These are phyloP conservation scores for Pseudoscleropodium purum DNA, from an alignment of 225 moss, liverwort and hornwort genomes.

Conservation along the genomic window DNA sequence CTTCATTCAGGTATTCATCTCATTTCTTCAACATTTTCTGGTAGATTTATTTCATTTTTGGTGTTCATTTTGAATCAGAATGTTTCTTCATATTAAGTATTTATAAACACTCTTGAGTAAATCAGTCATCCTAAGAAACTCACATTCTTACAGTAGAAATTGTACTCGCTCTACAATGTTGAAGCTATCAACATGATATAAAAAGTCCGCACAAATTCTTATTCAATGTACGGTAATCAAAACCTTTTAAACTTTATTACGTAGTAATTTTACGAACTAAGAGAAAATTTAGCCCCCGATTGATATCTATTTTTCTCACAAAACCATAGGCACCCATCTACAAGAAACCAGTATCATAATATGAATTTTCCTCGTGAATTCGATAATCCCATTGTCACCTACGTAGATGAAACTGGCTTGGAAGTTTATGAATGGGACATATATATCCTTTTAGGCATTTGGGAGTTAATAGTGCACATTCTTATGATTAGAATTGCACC, in stretches of 20 bases:
- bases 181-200: neutral
- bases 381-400: neutral
- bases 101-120: neutral
- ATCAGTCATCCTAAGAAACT: neutral
- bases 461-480: neutral
- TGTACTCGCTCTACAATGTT: neutral
- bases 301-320: neutral
- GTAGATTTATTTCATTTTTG: neutral
- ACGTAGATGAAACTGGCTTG: neutral
- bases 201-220: neutral
- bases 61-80: neutral
- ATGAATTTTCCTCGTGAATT: neutral
- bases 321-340: too few species aligned
- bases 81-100: neutral
- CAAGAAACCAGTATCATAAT: neutral
- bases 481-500: neutral
- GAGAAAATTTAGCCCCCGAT: neutral
- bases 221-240: neutral
- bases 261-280: neutral
- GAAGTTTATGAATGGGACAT: neutral
- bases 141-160: neutral
- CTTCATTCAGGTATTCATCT: slow-evolving; percentile 52
- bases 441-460: neutral
- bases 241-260: neutral
- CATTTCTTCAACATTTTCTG: neutral